phyloP scores from a whole-genome alignment of 768 basidiomycete genomes.

The Phaffia tasmanica region DNA sequence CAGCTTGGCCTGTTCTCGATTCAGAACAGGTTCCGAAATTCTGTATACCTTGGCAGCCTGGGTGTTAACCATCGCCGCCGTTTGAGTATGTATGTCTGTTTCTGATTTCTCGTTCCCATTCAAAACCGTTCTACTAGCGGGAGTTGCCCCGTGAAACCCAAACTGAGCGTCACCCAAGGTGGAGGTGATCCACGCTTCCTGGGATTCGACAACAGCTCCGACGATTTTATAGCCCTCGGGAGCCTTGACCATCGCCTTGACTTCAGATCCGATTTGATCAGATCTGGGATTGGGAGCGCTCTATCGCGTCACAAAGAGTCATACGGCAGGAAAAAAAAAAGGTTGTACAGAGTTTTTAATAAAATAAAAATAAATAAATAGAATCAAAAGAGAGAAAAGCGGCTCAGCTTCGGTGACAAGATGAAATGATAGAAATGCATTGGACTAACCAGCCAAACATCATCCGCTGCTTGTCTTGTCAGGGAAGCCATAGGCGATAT shows the following conservation, averaged over 20 bases:
- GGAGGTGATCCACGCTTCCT: slow-evolving; percentile 97
- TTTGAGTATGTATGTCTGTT: slow-evolving; percentile 94
- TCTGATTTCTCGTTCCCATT: slow-evolving; percentile 91
- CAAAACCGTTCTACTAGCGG: slow-evolving; percentile 98
- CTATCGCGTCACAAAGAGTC: too few relatives aligned
- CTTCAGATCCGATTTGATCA: slow-evolving; percentile 93
- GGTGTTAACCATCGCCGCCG: slow-evolving; percentile 81
- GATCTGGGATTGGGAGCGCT: slow-evolving; percentile 87
- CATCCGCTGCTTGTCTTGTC: too few relatives aligned
- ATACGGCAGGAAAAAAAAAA: too few relatives aligned
- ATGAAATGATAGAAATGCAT: too few relatives aligned
- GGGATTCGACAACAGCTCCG: slow-evolving; percentile 96
- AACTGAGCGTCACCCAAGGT: slow-evolving; percentile 99
- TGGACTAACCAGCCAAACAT: too few relatives aligned
- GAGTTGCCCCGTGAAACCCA: slow-evolving; percentile 88
- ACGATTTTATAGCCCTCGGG: slow-evolving; percentile 88
- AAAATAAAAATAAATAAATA: too few relatives aligned
- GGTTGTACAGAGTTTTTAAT: too few relatives aligned
- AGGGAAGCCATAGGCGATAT: too few relatives aligned
- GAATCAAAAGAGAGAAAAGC: too few relatives aligned
- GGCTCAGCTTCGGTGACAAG: too few relatives aligned
- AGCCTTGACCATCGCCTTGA: slow-evolving; percentile 94
- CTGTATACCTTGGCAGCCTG: too few relatives aligned
- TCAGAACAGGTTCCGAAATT: slow-evolving; percentile 30
- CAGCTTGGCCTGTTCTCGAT: slow-evolving; percentile 83